Percentiles rank a stretch among this genome's conserved stretches.
Evolutionary conservation across 306 rosid genomes (phyloP).

Genomic region (Nissolia schottii): DNA sequence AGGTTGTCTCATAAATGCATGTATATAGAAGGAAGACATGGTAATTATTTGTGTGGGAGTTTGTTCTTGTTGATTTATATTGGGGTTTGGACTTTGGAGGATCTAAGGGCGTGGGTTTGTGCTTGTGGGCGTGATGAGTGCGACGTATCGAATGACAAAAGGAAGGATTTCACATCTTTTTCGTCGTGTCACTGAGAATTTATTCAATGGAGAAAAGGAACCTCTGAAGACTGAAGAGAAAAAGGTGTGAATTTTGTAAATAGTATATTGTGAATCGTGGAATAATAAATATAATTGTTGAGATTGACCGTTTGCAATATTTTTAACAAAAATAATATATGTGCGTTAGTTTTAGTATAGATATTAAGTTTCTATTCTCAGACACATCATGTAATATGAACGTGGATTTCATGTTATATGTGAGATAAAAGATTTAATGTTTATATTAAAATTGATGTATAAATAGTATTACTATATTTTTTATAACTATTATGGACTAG

Average conservation of each 20-base stretch:
- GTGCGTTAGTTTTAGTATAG: too few species aligned
- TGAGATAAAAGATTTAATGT: too few species aligned
- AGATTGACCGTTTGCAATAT: conserved; percentile 39
- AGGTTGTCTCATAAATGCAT: conserved; percentile 50
- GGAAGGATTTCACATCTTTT: conserved; percentile 50
- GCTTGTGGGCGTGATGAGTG: conserved; percentile 91
- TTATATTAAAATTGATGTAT: too few species aligned
- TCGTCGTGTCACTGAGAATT: conserved; percentile 24
- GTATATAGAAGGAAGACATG: not conserved
- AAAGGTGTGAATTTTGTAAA: not conserved
- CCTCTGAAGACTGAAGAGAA: not conserved
- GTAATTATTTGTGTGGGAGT: conserved; percentile 53
- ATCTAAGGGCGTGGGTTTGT: conserved; percentile 38
- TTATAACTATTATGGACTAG: too few species aligned
- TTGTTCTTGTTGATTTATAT: conserved; percentile 35
- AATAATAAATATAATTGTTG: conserved; percentile 15
- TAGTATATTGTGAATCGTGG: too few species aligned
- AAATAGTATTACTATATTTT: too few species aligned
- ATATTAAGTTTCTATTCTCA: too few species aligned
- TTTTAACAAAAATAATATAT: too few species aligned
- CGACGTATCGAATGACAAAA: conserved; percentile 91
- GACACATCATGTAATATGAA: too few species aligned
- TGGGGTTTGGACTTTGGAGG: conserved; percentile 6
- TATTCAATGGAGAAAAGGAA: conserved; percentile 17
- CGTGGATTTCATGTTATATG: too few species aligned